Evolutionary conservation across 225 moss, liverwort and hornwort species (phyloP).

Genomic region (Bryum argenteum): DNA sequence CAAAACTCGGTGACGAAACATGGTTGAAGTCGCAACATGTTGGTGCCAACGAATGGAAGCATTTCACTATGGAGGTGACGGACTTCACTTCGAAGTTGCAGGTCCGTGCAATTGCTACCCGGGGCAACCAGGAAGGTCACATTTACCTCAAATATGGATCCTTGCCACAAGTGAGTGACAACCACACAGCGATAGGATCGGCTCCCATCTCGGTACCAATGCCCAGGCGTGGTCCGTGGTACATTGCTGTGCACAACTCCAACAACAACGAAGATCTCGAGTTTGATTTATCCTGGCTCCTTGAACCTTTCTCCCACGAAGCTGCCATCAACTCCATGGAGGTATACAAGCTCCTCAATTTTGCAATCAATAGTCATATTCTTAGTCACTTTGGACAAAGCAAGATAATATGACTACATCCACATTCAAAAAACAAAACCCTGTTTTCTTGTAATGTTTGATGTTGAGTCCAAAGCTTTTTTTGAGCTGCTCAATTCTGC

Average conservation of each 20-base stretch:
- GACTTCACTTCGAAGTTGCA: conserved; percentile 36
- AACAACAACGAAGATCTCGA: conserved; percentile 25
- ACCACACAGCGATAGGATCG: conserved; percentile 29
- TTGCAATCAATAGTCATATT: too few species aligned
- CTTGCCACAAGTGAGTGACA: conserved; percentile 55
- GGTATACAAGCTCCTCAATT: conserved; percentile 52
- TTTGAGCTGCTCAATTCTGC: too few species aligned
- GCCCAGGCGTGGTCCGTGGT: conserved; percentile 82
- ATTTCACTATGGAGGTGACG: conserved; percentile 39
- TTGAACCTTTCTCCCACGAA: conserved; percentile 37
- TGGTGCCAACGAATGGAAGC: conserved; percentile 41
- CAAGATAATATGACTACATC: too few species aligned
- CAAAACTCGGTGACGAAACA: conserved; percentile 4
- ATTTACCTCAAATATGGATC: conserved; percentile 57
- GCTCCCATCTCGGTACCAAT: conserved; percentile 39
- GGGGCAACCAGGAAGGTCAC: background rate
- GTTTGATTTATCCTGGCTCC: conserved; percentile 57
- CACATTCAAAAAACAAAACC: too few species aligned
- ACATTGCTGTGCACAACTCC: conserved; percentile 57
- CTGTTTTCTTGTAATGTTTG: too few species aligned
- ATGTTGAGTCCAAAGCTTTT: too few species aligned
- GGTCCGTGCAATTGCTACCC: conserved; percentile 23
- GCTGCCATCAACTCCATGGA: conserved; percentile 49
- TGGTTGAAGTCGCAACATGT: conserved; percentile 32
- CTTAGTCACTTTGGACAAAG: too few species aligned